Evolutionary conservation across 192 early-diverging fungal genomes (phyloP), one percentile per base, ranked within the genome.

Genomic region (Coemansia asiatica): DNA sequence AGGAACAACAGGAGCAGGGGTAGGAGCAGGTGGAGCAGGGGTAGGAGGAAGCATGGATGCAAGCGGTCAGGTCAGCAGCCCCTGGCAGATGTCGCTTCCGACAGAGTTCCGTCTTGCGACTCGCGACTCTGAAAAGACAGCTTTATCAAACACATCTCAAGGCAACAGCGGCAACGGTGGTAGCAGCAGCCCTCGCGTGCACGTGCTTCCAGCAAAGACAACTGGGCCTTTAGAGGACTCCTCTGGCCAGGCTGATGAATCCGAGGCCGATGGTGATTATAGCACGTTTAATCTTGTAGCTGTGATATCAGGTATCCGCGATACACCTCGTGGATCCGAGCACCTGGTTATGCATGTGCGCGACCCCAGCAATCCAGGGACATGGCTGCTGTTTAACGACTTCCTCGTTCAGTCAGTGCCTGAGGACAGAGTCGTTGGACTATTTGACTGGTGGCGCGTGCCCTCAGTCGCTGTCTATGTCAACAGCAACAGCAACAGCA

Each of bases 371-470:
- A 61, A 56, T 31, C 27, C 60, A 18, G 60, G 38, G 0, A 26
- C 53, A 16, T 98, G 97, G 97, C 85, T 90, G 64, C 71, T 97
- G 12, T 95, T 98, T 72, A 98, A 98, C 71, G 95, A 97, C 78
- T 98, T 98, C 71, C 79, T 93, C 40, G 97, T 97, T 1, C 90
- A 92, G 56, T 83, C 84, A 5, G 85, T 93, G 2, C 16, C 66
- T 0, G 72, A 66, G 47, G 72, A 64, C 4, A 38, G 60, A 27
- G 78, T 75, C 0, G 44, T 66, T 0, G 55, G 59, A 1, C 51
- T 75, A 28, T 27, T 55, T 53, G 78, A 81, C 67, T 71, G 68
- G 66, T 81, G 78, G 78, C 67, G 78, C 2, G 33, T 51, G 19
- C 78, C 78, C 7, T 65, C 69, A 4, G 21, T 81, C 18, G 78